Evolutionary conservation across 148 eudicot species (phyloP).

Genomic region (Amaranthus palmeri): DNA sequence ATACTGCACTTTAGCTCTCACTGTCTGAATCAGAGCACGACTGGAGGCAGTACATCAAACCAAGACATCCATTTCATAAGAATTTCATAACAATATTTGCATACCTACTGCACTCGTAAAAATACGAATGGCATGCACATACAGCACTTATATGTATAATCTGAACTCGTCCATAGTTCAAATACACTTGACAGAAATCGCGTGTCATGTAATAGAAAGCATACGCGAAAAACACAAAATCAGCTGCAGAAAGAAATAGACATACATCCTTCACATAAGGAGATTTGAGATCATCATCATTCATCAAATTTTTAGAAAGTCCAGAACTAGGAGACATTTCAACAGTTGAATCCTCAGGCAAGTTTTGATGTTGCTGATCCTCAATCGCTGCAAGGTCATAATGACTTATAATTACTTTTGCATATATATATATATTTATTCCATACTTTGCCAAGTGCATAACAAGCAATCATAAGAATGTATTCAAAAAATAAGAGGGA

Average conservation of each 20-base stretch:
- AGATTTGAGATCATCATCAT: slow-evolving; percentile 69
- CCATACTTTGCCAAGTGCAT: not conserved
- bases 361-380: slow-evolving; percentile 57
- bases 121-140: no score
- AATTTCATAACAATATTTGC: no score
- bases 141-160: not conserved
- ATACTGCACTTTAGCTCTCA: no score
- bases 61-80: no score
- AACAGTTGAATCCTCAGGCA: slow-evolving; percentile 50
- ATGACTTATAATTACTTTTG: slow-evolving; percentile 27
- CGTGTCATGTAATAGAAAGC: not conserved
- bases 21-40: no score
- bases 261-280: slow-evolving; percentile 65
- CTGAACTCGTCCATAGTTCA: not conserved
- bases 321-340: slow-evolving; percentile 56
- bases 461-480: not conserved
- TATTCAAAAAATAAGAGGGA: not conserved
- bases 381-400: slow-evolving; percentile 51
- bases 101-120: no score
- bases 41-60: no score
- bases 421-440: not conserved
- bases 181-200: not conserved
- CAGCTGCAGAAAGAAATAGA: slow-evolving; percentile 8
- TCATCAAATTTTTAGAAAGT: slow-evolving; percentile 52
- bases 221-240: not conserved